Evolutionary conservation across 2,329 filamentous ascomycete species (phyloP), one percentile per base, ranked within the genome.

Genomic region (Aspergillus luchuensis): DNA sequence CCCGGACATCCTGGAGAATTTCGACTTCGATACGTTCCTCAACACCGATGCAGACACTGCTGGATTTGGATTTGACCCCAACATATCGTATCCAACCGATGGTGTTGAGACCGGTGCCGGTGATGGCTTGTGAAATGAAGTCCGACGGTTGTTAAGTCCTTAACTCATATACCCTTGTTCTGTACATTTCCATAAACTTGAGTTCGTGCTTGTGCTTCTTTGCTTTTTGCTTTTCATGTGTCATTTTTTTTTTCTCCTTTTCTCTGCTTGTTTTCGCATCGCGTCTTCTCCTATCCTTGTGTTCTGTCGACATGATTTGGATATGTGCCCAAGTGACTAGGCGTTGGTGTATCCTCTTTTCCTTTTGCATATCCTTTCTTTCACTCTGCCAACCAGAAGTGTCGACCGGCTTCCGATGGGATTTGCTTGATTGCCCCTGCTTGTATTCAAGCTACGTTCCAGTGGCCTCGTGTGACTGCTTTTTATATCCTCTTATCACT

Each of bases 1-100:
- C 60, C 72, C 74, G 38, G 79, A 82, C 67, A 74, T 82, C 33
- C 70, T 82, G 48, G 80, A 82, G 69, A 81, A 79, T 67, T 89
- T 89, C 71, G 86, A 89, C 73, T 89, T 89, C 71, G 87, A 89
- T 70, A 85, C 83, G 15, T 89, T 89, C 78, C 78, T 89, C 56
- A 86, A 88, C 68, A 85, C 82, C 41, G 84, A 84, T 65, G 72
- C 68, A 48, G 78, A 77, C 57, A 69, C 71, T n/a, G 69, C 72
- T 38, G 73, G 72, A 21, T 80, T 80, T 66, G 75, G 75, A 25
- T 80, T 80, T 60, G 77, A 79, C 45, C 74, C 76, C 21, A 78
- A 67, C 63, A 72, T 77, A 59, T 60, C 71, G 47, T 78, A 77
- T 61, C 61, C 71, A 36, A 68, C 72, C 11, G 78, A 80, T 63